Percentiles rank a stretch among this genome's conserved stretches.
Evolutionary conservation across 805 yeast species (phyloP).

Genomic region (Pichia membranifaciens): DNA sequence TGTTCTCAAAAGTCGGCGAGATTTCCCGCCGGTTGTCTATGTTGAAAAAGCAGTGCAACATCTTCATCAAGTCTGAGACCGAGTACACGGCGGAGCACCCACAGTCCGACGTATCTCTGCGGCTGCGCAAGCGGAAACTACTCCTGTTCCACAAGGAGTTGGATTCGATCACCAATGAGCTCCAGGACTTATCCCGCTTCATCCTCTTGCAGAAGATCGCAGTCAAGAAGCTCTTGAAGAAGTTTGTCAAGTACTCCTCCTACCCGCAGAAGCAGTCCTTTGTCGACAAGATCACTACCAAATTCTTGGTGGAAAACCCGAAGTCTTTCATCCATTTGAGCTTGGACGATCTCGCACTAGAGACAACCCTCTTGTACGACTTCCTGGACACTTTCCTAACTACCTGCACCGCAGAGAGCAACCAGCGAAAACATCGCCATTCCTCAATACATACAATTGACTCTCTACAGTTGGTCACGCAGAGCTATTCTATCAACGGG

Average conservation of each 20-base stretch:
- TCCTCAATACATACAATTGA: constrained; percentile 21
- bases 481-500: constrained; percentile 2
- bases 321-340: constrained; percentile 58
- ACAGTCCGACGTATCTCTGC: constrained; percentile 12
- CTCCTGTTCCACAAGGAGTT: constrained; percentile 32
- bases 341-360: constrained; percentile 55
- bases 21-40: constrained; percentile 43
- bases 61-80: constrained; percentile 19
- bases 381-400: constrained; percentile 31
- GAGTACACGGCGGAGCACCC: constrained; percentile 1
- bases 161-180: constrained; percentile 40
- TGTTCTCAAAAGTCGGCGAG: constrained; percentile 64
- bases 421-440: constrained; percentile 3
- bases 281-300: constrained; percentile 27
- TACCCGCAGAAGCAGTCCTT: constrained; percentile 30
- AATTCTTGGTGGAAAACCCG: constrained; percentile 32
- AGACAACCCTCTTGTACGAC: constrained; percentile 50
- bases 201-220: constrained; percentile 70
- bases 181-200: constrained; percentile 65
- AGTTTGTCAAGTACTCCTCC: constrained; percentile 45
- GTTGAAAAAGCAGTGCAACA: constrained; percentile 23
- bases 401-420: neutral
- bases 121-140: constrained; percentile 22
- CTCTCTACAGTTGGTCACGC: constrained; percentile 18
- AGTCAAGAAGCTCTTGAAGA: constrained; percentile 66